A percentile compares a stretch with the other conserved stretches of the same genome.
phyloP scores from a whole-genome alignment of 1,139 yeast species.

The Pichia sp. region DNA sequence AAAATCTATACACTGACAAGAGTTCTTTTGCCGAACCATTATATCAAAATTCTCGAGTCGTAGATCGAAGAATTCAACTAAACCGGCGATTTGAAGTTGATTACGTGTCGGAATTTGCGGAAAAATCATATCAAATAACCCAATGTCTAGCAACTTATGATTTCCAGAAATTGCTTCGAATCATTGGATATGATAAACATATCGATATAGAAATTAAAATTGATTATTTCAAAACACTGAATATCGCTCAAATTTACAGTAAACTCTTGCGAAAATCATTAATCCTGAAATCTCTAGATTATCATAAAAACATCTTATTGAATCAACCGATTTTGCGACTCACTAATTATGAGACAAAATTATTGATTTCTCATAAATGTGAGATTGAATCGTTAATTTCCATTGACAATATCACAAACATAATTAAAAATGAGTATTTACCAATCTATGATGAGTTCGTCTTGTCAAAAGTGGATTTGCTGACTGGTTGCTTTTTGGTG shows the following conservation, averaged over 20 bases:
- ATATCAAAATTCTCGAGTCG: background rate
- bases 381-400: constrained; percentile 3
- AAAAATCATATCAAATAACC: background rate
- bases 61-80: background rate
- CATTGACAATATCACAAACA: constrained; percentile 2
- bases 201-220: constrained; percentile 1
- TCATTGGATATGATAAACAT: background rate
- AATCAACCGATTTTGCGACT: constrained; percentile 4
- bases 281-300: constrained; percentile 4
- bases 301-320: constrained; percentile 5
- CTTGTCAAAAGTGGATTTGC: background rate
- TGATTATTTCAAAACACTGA: background rate
- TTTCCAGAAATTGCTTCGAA: background rate
- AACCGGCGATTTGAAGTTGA: background rate
- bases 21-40: background rate
- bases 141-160: background rate
- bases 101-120: background rate
- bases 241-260: constrained; percentile 1
- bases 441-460: constrained; percentile 1
- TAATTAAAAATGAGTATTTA: constrained; percentile 7
- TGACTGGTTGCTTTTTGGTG: constrained; percentile 4
- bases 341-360: constrained; percentile 1
- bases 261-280: constrained; percentile 4
- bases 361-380: constrained; percentile 3
- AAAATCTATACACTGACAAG: background rate